A percentile compares a stretch with the other conserved stretches of the same genome.
Evolutionary conservation across 1,139 yeast genomes (phyloP).

Genomic region (Geotrichum restrictum): DNA sequence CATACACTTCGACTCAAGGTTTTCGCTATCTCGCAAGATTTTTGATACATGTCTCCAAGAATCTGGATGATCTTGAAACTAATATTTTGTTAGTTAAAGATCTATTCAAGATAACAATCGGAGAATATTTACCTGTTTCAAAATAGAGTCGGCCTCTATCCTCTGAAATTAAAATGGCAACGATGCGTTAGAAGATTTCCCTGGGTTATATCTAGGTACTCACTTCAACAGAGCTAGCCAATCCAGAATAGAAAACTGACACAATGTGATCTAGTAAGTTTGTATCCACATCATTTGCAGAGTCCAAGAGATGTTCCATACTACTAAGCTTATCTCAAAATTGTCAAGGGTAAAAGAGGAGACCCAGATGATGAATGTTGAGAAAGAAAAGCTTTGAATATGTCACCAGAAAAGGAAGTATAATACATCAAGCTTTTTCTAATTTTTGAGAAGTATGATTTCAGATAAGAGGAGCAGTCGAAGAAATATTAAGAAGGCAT

Average conservation of each 20-base stretch:
- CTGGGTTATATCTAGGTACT: conserved; percentile 11
- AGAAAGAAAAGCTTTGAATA: no score
- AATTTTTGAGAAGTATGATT: no score
- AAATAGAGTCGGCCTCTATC: conserved; percentile 73
- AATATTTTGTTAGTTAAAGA: background rate
- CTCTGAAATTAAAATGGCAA: conserved; percentile 41
- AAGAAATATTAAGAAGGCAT: no score
- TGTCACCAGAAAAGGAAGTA: no score
- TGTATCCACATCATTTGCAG: conserved; percentile 78
- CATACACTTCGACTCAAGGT: conserved; percentile 77
- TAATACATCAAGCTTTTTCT: no score
- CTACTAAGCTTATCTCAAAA: background rate
- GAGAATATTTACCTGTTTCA: conserved; percentile 50
- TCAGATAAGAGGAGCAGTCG: no score
- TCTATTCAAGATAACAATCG: background rate
- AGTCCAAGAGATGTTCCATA: conserved; percentile 89
- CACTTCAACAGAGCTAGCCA: conserved; percentile 55
- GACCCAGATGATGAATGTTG: no score
- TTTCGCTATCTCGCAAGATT: conserved; percentile 71
- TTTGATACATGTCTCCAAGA: conserved; percentile 95
- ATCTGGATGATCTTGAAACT: conserved; percentile 88
- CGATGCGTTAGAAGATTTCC: background rate
- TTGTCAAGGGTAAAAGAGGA: background rate
- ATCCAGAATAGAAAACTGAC: conserved; percentile 77
- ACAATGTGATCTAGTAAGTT: conserved; percentile 77